phyloP scores from a whole-genome alignment of 2,329 filamentous ascomycete species.

The Scopulariopsis brevicaulis region DNA sequence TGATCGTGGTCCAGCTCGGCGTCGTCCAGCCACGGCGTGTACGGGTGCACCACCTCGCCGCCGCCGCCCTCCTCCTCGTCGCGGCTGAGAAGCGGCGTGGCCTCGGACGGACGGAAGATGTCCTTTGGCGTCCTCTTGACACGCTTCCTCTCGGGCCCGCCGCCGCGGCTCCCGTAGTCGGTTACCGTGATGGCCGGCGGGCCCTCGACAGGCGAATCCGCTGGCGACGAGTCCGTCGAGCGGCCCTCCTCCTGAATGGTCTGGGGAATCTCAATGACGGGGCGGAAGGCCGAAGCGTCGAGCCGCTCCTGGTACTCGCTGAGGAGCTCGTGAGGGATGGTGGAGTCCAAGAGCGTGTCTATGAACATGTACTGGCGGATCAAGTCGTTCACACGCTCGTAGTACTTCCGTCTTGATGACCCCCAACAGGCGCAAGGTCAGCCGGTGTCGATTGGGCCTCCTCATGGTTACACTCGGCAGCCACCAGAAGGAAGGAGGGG shows the following conservation, averaged over 20 bases:
- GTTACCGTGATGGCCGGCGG: background rate
- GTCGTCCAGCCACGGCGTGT: conserved; percentile 63
- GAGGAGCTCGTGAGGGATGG: conserved; percentile 80
- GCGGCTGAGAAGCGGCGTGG: conserved; percentile 48
- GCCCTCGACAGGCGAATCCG: conserved; percentile 17
- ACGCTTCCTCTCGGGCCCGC: background rate
- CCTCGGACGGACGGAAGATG: conserved; percentile 67
- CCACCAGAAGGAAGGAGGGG: background rate
- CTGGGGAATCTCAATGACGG: conserved; percentile 48
- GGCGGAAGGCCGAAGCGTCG: conserved; percentile 39
- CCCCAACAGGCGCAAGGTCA: background rate
- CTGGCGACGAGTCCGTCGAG: conserved; percentile 12
- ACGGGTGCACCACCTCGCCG: conserved; percentile 29
- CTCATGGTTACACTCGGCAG: background rate
- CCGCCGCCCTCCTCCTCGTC: conserved; percentile 25
- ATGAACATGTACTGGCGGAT: conserved; percentile 92
- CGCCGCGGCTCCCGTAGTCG: background rate
- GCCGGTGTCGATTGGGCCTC: background rate
- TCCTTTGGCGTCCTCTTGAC: conserved; percentile 75
- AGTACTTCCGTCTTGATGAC: conserved; percentile 57
- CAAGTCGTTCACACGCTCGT: conserved; percentile 78
- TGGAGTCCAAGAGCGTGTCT: conserved; percentile 80
- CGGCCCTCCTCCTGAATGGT: conserved; percentile 64
- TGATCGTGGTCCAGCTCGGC: conserved; percentile 61
- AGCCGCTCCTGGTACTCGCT: conserved; percentile 70